A percentile compares a stretch with the other conserved stretches of the same genome.
Conservation (phyloP, 2,329 filamentous ascomycete species). For the Colletotrichum sp. region DNA sequence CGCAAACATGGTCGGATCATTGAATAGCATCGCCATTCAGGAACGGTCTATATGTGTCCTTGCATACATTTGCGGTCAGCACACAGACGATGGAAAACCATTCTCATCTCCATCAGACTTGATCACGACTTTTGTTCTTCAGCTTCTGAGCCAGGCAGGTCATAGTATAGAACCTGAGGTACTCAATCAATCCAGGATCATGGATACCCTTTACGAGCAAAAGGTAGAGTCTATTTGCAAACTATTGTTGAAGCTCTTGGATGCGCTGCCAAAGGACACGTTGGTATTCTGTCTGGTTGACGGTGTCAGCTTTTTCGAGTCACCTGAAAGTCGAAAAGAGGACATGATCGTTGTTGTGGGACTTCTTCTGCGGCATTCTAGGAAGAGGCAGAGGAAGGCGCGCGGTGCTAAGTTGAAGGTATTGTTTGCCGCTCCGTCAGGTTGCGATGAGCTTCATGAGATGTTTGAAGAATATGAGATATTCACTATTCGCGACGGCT, state of each 20-base stretch:
- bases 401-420: not conserved
- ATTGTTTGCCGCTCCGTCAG: not conserved
- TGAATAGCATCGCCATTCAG: too few species aligned
- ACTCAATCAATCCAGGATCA: not conserved
- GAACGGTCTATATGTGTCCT: too few species aligned
- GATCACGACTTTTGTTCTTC: not conserved
- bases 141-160: not conserved
- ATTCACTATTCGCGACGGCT: not conserved
- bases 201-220: not conserved
- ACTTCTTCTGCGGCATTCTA: not conserved
- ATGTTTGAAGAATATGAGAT: not conserved
- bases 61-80: too few species aligned
- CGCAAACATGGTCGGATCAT: too few species aligned
- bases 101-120: not conserved
- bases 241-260: not conserved
- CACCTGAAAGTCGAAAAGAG: not conserved
- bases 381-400: not conserved
- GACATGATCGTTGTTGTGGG: not conserved
- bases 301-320: not conserved
- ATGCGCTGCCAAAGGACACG: not conserved
- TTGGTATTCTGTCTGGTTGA: not conserved
- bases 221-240: not conserved
- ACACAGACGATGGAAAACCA: not conserved
- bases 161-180: not conserved
- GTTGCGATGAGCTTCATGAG: not conserved